Percentiles rank a stretch among this genome's conserved stretches.
These are phyloP conservation scores for Collybia mongolica DNA, from an alignment of 768 basidiomycete species.

Conservation along the genomic window DNA sequence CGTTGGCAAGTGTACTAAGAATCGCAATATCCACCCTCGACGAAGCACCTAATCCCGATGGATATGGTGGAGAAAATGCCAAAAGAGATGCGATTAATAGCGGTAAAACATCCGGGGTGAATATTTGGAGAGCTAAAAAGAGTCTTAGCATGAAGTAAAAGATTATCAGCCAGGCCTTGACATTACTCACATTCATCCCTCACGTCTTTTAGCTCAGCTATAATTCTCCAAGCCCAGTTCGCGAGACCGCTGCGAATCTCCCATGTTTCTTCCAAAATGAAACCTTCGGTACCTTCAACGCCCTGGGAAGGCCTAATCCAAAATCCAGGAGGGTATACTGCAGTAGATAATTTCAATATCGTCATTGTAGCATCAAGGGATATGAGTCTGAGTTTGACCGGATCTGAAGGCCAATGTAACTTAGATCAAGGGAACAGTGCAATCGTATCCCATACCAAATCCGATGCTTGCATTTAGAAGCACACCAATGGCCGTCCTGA, in stretches of 20 bases:
- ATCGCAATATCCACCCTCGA: constrained; percentile 39
- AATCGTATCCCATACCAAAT: constrained; percentile 51
- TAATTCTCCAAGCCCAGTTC: constrained; percentile 75
- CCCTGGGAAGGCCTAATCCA: constrained; percentile 43
- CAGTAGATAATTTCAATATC: constrained; percentile 63
- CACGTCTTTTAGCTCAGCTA: constrained; percentile 71
- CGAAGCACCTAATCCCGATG: constrained; percentile 31
- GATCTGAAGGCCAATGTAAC: constrained; percentile 43
- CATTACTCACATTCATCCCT: constrained; percentile 61
- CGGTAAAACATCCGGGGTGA: constrained; percentile 63
- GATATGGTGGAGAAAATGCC: constrained; percentile 58
- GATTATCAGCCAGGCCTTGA: not conserved
- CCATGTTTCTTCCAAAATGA: constrained; percentile 55
- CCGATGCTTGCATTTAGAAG: constrained; percentile 77
- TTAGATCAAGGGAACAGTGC: not conserved
- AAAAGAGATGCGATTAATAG: constrained; percentile 57
- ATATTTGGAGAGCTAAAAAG: constrained; percentile 49
- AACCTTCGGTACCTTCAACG: constrained; percentile 20
- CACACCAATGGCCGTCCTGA: constrained; percentile 77
- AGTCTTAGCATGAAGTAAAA: not conserved
- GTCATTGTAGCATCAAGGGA: constrained; percentile 69
- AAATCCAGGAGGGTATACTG: constrained; percentile 70
- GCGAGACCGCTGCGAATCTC: constrained; percentile 60
- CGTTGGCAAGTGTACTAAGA: constrained; percentile 46
- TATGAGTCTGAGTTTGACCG: constrained; percentile 65